Percentiles rank a stretch among this genome's conserved stretches.
These are phyloP conservation scores for Ustilago xerochloae DNA, from an alignment of 1,284 basidiomycete genomes.

Conservation along the genomic window DNA sequence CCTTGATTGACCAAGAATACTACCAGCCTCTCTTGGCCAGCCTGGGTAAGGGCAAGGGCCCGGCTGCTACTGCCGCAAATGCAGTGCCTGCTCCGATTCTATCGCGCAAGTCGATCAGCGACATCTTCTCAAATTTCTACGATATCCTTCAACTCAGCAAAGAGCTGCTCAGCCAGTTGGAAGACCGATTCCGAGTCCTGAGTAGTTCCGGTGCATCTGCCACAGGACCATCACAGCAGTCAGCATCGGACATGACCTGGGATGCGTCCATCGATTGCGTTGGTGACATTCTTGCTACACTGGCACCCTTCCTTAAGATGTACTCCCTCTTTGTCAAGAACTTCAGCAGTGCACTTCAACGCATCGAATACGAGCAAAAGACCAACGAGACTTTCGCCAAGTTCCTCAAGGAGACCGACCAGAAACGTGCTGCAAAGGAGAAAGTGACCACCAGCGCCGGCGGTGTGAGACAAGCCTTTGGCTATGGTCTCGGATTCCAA, in stretches of 20 bases:
- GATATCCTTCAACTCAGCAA: slow-evolving; percentile 90
- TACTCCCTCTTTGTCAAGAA: slow-evolving; percentile 67
- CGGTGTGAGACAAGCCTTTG: slow-evolving; percentile 39
- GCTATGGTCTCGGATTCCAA: slow-evolving; percentile 63
- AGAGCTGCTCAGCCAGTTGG: slow-evolving; percentile 77
- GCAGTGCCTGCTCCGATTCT: slow-evolving; percentile 76
- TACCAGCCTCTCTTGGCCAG: slow-evolving; percentile 58
- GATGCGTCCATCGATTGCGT: slow-evolving; percentile 52
- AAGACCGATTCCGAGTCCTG: slow-evolving; percentile 68
- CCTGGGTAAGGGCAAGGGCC: slow-evolving; percentile 27
- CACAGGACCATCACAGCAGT: slow-evolving; percentile 67
- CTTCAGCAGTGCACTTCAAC: slow-evolving; percentile 62
- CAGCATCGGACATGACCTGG: slow-evolving; percentile 36
- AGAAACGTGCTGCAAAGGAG: slow-evolving; percentile 28
- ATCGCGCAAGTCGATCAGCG: slow-evolving; percentile 76
- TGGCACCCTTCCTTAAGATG: slow-evolving; percentile 68
- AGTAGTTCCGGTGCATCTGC: slow-evolving; percentile 59
- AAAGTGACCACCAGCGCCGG: slow-evolving; percentile 16
- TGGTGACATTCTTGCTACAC: slow-evolving; percentile 64
- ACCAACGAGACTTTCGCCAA: slow-evolving; percentile 57
- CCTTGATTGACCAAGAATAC: slow-evolving; percentile 58
- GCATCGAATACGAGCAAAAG: slow-evolving; percentile 62
- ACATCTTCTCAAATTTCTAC: slow-evolving; percentile 87
- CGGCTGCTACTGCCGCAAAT: slow-evolving; percentile 75
- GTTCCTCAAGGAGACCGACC: slow-evolving; percentile 61